These are phyloP conservation scores for Kandelia obovata DNA, from an alignment of 345 rosid species.

Conservation along the genomic window DNA sequence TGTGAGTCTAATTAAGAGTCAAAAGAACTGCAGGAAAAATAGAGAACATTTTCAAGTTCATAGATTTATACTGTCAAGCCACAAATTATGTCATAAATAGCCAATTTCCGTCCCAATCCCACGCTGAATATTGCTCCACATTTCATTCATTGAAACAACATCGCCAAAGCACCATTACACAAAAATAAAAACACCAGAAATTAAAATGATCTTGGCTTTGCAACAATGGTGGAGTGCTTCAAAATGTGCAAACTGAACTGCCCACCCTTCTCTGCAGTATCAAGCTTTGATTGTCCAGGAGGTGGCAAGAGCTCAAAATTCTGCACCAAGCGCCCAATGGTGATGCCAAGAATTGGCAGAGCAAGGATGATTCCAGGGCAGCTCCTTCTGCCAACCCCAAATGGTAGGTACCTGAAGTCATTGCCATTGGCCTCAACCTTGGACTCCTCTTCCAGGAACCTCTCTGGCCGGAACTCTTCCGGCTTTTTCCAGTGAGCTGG, in stretches of 20 bases:
- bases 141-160: neutral
- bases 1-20: neutral
- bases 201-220: slow-evolving; percentile 62
- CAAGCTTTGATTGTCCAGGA: slow-evolving; percentile 74
- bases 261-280: slow-evolving; percentile 88
- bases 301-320: slow-evolving; percentile 97
- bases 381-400: slow-evolving; percentile 97
- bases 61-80: slow-evolving; percentile 1
- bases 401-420: slow-evolving; percentile 89
- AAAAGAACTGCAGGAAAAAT: neutral
- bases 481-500: slow-evolving; percentile 82
- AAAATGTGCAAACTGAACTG: slow-evolving; percentile 94
- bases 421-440: slow-evolving; percentile 95
- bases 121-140: neutral
- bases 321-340: slow-evolving; percentile 88
- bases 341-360: slow-evolving; percentile 83
- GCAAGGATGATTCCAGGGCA: slow-evolving; percentile 98
- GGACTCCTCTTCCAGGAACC: slow-evolving; percentile 92
- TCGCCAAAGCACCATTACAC: neutral
- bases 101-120: neutral
- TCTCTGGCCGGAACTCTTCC: slow-evolving; percentile 90
- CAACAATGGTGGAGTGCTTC: slow-evolving; percentile 89
- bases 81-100: neutral
- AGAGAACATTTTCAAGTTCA: neutral
- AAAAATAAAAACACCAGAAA: neutral